Percentiles rank a stretch among this genome's conserved stretches.
These are phyloP conservation scores for Sugiyamaella marilandica DNA, from an alignment of 805 yeast genomes.

Conservation along the genomic window DNA sequence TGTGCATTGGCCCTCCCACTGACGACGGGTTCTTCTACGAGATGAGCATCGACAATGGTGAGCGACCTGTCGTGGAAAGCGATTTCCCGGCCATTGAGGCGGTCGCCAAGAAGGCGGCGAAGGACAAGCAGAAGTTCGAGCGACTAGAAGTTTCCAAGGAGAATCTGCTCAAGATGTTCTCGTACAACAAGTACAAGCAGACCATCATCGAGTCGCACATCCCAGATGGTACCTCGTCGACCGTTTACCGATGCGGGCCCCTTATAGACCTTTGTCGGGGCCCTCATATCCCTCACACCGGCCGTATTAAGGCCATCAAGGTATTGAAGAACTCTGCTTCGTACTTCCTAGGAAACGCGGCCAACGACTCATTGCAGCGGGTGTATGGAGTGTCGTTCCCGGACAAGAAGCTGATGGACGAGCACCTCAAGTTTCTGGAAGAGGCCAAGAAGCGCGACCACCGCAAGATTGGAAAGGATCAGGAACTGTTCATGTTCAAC, in stretches of 20 bases:
- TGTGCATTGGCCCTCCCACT: conserved; percentile 94
- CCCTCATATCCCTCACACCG: conserved; percentile 97
- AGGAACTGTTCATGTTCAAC: conserved; percentile 90
- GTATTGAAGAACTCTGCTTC: conserved; percentile 93
- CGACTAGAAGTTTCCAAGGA: conserved; percentile 91
- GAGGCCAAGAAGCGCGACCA: conserved; percentile 93
- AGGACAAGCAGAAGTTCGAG: conserved; percentile 93
- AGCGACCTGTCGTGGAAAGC: conserved; percentile 66
- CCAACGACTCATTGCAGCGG: conserved; percentile 93
- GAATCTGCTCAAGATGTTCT: conserved; percentile 85
- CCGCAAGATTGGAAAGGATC: conserved; percentile 93
- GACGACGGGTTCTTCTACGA: conserved; percentile 97
- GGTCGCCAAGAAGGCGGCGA: conserved; percentile 83
- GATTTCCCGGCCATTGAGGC: conserved; percentile 83
- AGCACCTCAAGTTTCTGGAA: conserved; percentile 86
- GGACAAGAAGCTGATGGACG: conserved; percentile 93
- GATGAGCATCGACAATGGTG: conserved; percentile 77
- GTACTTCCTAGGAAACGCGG: conserved; percentile 89
- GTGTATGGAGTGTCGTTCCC: conserved; percentile 98
- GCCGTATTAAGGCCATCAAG: conserved; percentile 90
- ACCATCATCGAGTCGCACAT: conserved; percentile 79
- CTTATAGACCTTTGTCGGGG: conserved; percentile 96
- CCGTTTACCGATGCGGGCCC: conserved; percentile 97
- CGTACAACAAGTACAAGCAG: conserved; percentile 93
- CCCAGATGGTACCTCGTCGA: conserved; percentile 93